These are phyloP conservation scores for Septoria linicola DNA, from an alignment of 2,329 filamentous ascomycete species.

Conservation along the genomic window DNA sequence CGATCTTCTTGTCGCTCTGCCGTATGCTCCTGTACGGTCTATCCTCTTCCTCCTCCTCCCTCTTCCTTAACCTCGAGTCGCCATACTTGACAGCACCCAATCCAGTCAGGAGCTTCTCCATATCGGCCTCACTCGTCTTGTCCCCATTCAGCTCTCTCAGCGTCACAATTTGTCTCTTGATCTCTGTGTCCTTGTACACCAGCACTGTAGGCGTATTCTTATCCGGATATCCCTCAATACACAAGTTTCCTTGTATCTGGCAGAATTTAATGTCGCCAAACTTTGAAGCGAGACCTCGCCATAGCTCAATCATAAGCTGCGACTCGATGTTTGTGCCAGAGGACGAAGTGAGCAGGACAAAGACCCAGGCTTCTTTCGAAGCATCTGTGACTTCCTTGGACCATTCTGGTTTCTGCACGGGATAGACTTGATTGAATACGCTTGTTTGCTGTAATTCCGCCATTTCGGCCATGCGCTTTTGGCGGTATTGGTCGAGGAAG, in stretches of 20 bases:
- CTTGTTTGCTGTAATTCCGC: constrained; percentile 71
- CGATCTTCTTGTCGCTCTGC: constrained; percentile 36
- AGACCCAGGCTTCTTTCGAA: constrained; percentile 64
- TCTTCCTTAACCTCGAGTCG: constrained; percentile 72
- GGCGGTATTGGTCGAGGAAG: constrained; percentile 82
- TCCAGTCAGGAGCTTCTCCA: constrained; percentile 79
- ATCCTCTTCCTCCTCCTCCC: constrained; percentile 55
- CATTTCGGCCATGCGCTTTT: constrained; percentile 84
- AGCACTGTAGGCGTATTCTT: constrained; percentile 91
- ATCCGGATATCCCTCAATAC: constrained; percentile 95
- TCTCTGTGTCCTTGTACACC: constrained; percentile 89
- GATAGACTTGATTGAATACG: constrained; percentile 86
- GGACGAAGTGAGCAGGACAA: constrained; percentile 80
- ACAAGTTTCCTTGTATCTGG: constrained; percentile 86
- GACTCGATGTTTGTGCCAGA: constrained; percentile 81
- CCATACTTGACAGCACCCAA: constrained; percentile 75
- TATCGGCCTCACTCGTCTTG: constrained; percentile 61
- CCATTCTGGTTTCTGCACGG: constrained; percentile 92
- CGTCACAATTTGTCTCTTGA: constrained; percentile 89
- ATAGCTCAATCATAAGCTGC: constrained; percentile 76
- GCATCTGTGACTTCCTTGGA: constrained; percentile 87
- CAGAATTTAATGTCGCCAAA: constrained; percentile 98
- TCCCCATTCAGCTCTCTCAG: constrained; percentile 74
- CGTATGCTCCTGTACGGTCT: constrained; percentile 22
- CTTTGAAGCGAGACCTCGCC: constrained; percentile 77